Evolutionary conservation across 2,329 filamentous ascomycete species (phyloP).

Genomic region (Claviceps sp.): DNA sequence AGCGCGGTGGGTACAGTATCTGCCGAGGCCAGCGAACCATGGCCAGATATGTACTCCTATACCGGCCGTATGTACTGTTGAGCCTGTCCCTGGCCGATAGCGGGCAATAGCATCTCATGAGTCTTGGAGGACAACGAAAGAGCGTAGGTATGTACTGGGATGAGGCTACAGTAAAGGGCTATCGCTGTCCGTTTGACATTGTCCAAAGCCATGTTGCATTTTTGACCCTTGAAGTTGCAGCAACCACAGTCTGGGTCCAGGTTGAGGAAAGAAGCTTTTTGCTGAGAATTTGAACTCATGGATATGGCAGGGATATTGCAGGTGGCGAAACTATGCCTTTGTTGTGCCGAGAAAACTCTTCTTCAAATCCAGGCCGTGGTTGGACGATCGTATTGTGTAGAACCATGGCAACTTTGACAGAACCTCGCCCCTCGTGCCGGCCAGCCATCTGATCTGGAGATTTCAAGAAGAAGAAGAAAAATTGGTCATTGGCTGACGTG

Average conservation of each 20-base stretch:
- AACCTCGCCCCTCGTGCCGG: not conserved
- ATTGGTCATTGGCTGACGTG: not conserved
- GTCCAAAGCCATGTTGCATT: not conserved
- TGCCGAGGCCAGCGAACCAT: not conserved
- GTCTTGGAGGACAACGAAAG: too few species aligned
- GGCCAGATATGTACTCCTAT: not conserved
- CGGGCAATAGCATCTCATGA: too few species aligned
- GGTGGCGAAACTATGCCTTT: not conserved
- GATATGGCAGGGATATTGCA: not conserved
- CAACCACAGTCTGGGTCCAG: not conserved
- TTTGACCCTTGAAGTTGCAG: constrained; percentile 3
- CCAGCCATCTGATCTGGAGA: not conserved
- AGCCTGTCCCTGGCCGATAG: too few species aligned
- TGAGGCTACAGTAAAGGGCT: not conserved
- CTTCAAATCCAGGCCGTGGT: not conserved
- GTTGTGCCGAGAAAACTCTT: constrained; percentile 1
- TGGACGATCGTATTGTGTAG: not conserved
- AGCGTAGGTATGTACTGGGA: too few species aligned
- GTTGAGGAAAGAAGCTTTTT: not conserved
- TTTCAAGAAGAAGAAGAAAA: not conserved
- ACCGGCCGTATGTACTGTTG: not conserved
- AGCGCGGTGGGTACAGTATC: not conserved
- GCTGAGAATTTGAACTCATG: too few species aligned
- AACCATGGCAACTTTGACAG: not conserved
- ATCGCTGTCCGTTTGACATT: not conserved